Percentiles rank a stretch among this genome's conserved stretches.
Conservation (phyloP, 2,329 filamentous ascomycete genomes). For the Colletotrichum destructivum region DNA sequence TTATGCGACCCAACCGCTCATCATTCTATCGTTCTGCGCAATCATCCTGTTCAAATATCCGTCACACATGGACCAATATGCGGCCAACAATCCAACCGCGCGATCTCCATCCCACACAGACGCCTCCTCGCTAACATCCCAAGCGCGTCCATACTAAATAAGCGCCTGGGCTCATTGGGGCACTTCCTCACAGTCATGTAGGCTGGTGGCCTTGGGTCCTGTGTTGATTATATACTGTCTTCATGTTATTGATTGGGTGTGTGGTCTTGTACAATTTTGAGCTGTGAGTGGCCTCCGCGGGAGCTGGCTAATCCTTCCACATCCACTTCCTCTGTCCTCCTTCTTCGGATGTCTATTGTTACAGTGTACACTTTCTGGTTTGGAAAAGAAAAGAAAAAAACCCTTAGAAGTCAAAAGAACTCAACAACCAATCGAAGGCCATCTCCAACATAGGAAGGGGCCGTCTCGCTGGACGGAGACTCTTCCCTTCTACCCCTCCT, state of each 20-base stretch:
- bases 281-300: conserved; percentile 54
- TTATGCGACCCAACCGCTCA: conserved; percentile 32
- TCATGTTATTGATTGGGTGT: conserved; percentile 30
- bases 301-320: conserved; percentile 44
- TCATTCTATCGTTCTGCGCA: conserved; percentile 25
- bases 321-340: conserved; percentile 32
- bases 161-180: background rate
- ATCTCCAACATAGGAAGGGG: conserved; percentile 18
- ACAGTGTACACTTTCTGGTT: conserved; percentile 28
- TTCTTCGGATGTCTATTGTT: conserved; percentile 35
- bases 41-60: background rate
- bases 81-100: conserved; percentile 7
- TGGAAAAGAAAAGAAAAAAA: too few relatives aligned
- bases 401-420: conserved; percentile 43
- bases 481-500: background rate
- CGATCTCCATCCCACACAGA: conserved; percentile 9
- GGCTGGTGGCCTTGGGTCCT: background rate
- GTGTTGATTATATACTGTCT: conserved; percentile 5
- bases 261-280: conserved; percentile 43
- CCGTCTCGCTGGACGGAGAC: background rate
- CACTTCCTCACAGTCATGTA: background rate
- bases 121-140: conserved; percentile 1
- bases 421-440: conserved; percentile 49
- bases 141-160: conserved; percentile 16
- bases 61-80: background rate